Evolutionary conservation across 306 rosid genomes (phyloP), one percentile per base, ranked within the genome.

Genomic region (Quercus bicolor): DNA sequence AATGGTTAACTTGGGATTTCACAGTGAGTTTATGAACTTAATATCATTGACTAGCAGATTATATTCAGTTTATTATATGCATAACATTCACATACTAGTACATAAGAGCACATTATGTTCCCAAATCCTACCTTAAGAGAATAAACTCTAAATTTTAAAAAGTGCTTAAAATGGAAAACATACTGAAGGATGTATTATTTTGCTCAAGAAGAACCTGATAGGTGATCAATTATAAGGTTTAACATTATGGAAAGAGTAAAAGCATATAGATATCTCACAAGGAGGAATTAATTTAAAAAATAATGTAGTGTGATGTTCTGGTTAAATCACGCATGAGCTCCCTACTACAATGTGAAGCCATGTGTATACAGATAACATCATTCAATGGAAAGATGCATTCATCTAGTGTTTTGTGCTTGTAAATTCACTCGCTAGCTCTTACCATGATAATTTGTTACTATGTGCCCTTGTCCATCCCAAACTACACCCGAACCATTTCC

Each of bases 401-500:
- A 33, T 60, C 66, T 21, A 60, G n/a, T 34, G 51, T 68, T 68
- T 19, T 5, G 52, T 68, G 28, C 24, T n/a, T 6, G 52, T 6
- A 56, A 54, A 28, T 68, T 75, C 59, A 73, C 29, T 55, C 52
- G 59, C 75, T 55, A 60, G 70, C 72, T 72, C 94, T 87, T 81
- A 95, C 99, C 99, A 23, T 95, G 99, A 87, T 93, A 93, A 79
- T 95, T 95, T 75, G 99, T 95, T 59, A 95, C 97, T 54, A 95
- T 88, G 90, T 95, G 94, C 60, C 98, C 99, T 75, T 91, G 91
- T 26, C 81, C 87, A 77, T 95, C 98, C 99, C 99, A 95, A 57
- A 95, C 93, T 61, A 95, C 96, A 76, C 99, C 99, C 55, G 99
- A 93, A 81, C 98, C 99, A 84, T 95, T 92, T 87, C 99, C 99